phyloP scores from a whole-genome alignment of 768 basidiomycete species.

The Solioccasus polychromus region DNA sequence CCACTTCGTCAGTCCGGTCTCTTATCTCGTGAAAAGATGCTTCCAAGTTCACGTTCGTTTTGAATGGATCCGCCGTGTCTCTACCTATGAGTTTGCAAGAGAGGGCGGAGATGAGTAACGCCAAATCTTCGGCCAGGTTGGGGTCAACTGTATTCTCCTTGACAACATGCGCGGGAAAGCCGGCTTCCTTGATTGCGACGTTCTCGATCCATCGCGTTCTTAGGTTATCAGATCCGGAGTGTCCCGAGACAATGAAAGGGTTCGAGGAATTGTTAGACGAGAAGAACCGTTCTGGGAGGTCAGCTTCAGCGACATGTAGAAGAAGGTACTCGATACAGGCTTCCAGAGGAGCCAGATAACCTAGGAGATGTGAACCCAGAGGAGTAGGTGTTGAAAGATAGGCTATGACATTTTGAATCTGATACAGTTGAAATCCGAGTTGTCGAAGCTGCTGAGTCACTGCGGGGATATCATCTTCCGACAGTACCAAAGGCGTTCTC shows the following conservation, averaged over 20 bases:
- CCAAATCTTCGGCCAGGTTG: constrained; percentile 45
- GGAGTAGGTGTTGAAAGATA: constrained; percentile 57
- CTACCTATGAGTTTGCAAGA: constrained; percentile 55
- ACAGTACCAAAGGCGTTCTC: constrained; percentile 33
- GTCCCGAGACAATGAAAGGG: constrained; percentile 63
- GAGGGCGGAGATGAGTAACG: constrained; percentile 52
- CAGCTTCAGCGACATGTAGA: constrained; percentile 81
- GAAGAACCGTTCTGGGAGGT: constrained; percentile 73
- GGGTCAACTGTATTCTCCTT: constrained; percentile 46
- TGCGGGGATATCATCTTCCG: constrained; percentile 39
- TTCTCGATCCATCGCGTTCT: constrained; percentile 79
- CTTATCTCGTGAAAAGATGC: constrained; percentile 12
- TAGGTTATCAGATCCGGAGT: constrained; percentile 60
- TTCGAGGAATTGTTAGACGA: constrained; percentile 63
- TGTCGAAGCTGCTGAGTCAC: constrained; percentile 54
- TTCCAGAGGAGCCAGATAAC: constrained; percentile 59
- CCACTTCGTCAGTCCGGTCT: constrained; percentile 39
- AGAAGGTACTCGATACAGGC: constrained; percentile 84
- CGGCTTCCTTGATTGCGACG: constrained; percentile 77
- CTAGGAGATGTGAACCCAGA: constrained; percentile 60
- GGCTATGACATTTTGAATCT: constrained; percentile 50
- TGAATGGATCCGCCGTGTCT: constrained; percentile 27
- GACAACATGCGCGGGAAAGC: constrained; percentile 74
- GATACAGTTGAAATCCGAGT: constrained; percentile 64
- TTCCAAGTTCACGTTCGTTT: constrained; percentile 30